Conservation (phyloP, 768 basidiomycete species). For the Pleurotus sapidus region DNA sequence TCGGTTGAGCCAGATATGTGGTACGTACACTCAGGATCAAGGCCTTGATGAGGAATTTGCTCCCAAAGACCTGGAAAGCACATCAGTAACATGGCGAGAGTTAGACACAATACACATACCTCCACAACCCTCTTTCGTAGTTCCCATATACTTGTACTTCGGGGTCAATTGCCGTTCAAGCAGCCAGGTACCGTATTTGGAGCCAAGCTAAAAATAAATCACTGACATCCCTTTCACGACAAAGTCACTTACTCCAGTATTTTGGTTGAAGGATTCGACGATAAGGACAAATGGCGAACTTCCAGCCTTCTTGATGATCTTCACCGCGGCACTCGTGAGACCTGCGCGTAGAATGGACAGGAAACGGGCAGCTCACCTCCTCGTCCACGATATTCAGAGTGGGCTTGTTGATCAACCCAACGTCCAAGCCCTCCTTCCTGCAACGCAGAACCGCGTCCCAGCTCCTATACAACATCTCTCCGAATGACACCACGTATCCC, state of each 20-base stretch:
- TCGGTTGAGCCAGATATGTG: background rate
- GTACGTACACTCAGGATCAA: conserved; percentile 72
- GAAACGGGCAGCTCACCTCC: conserved; percentile 37
- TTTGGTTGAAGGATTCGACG: conserved; percentile 84
- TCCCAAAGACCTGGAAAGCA: conserved; percentile 61
- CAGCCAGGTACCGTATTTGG: conserved; percentile 84
- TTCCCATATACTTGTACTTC: conserved; percentile 79
- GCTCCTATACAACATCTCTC: conserved; percentile 83
- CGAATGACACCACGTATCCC: conserved; percentile 83
- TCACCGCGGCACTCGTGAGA: background rate
- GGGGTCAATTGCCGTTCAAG: conserved; percentile 80
- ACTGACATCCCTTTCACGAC: background rate
- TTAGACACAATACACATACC: background rate
- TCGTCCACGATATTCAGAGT: conserved; percentile 85
- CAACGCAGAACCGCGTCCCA: conserved; percentile 80
- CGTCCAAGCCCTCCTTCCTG: conserved; percentile 69
- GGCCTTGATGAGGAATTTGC: conserved; percentile 78
- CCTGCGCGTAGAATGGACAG: background rate
- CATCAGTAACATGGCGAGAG: conserved; percentile 31
- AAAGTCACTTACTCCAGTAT: conserved; percentile 62
- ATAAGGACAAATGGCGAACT: conserved; percentile 75
- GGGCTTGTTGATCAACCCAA: conserved; percentile 86
- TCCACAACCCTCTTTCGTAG: conserved; percentile 55
- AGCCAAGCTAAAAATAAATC: conserved; percentile 53
- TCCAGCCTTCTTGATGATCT: conserved; percentile 71